A percentile compares a stretch with the other conserved stretches of the same genome.
Evolutionary conservation across 2,329 filamentous ascomycete species (phyloP).

Genomic region (Talaromyces verruculosus): DNA sequence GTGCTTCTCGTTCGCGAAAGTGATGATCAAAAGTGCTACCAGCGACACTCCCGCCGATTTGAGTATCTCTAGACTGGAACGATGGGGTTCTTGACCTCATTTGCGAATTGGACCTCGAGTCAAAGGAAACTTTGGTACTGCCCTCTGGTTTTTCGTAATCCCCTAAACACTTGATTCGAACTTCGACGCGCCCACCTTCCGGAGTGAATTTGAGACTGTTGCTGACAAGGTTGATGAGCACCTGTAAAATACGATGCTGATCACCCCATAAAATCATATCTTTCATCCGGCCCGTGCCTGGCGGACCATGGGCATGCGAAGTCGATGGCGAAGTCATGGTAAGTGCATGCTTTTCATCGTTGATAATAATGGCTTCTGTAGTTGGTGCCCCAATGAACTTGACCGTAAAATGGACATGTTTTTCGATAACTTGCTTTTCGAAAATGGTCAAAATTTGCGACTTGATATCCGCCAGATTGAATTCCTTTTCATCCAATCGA

Average conservation of each 20-base stretch:
- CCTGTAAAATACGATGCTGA: conserved; percentile 83
- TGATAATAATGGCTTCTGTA: conserved; percentile 21
- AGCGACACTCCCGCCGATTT: conserved; percentile 27
- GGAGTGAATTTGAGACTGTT: conserved; percentile 93
- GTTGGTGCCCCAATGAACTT: conserved; percentile 62
- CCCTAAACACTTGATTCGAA: conserved; percentile 69
- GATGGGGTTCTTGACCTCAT: conserved; percentile 20
- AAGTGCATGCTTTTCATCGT: conserved; percentile 23
- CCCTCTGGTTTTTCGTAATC: conserved; percentile 38
- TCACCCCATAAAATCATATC: conserved; percentile 93
- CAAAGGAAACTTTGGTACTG: conserved; percentile 45
- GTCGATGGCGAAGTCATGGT: conserved; percentile 27
- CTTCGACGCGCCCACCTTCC: conserved; percentile 68
- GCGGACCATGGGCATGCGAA: conserved; percentile 60
- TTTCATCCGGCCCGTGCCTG: conserved; percentile 67
- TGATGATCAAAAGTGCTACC: conserved; percentile 13
- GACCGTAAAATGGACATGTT: conserved; percentile 70
- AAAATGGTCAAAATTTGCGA: conserved; percentile 84
- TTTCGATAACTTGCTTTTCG: conserved; percentile 82
- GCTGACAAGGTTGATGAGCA: conserved; percentile 76
- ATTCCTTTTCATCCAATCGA: conserved; percentile 79
- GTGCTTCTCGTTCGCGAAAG: conserved; percentile 39
- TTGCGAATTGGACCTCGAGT: conserved; percentile 34
- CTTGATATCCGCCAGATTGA: conserved; percentile 77
- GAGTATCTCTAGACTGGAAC: conserved; percentile 29